Evolutionary conservation across 192 early-diverging fungal genomes (phyloP), one percentile per base, ranked within the genome.

Genomic region (Coemansia sp.): DNA sequence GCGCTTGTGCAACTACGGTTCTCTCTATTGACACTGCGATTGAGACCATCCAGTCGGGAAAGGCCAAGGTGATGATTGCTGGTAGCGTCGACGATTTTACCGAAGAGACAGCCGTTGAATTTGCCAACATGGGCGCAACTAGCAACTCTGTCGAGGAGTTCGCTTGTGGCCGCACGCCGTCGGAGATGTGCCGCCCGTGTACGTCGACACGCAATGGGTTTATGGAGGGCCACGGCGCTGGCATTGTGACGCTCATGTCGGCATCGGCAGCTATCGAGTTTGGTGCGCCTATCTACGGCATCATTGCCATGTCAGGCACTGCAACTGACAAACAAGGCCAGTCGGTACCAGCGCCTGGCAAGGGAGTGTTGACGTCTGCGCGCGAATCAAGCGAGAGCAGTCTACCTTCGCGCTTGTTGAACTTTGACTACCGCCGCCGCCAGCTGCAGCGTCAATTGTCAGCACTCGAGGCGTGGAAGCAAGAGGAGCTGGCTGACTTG

Each of bases 281-380:
- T 85, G 93, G 93, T 75, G 86, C 88, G 13, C 92, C 93, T 20
- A 91, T 95, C 66, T 90, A 91, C 64, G 93, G 64, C 31, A 31
- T 31, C 31, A 31, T 31, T 31, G 31, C 31, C 31, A 31, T 31
- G 31, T 31, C 31, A 31, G 92, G 88, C 85, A 95, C 92, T 45
- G 92, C 93, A 37, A 91, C 91, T 41, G 93, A 95, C 79, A 95
- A 95, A 86, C 88, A 94, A 82, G 91, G 92, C 60, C 89, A 92
- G 10, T 56, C 53, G 9, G 53, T 31, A 4, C 31, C 31, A 31
- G 31, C 31, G 31, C 31, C 31, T 3, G 31, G 31, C 31, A 31
- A 31, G 72, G 93, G 93, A 82, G 90, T 95, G 55, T 77, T 95
- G 62, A 93, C 92, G 53, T 92, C 92, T 33, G 91, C 93, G 59